Conservation (phyloP, 2,329 filamentous ascomycete genomes). For the Aspergillus sp. region DNA sequence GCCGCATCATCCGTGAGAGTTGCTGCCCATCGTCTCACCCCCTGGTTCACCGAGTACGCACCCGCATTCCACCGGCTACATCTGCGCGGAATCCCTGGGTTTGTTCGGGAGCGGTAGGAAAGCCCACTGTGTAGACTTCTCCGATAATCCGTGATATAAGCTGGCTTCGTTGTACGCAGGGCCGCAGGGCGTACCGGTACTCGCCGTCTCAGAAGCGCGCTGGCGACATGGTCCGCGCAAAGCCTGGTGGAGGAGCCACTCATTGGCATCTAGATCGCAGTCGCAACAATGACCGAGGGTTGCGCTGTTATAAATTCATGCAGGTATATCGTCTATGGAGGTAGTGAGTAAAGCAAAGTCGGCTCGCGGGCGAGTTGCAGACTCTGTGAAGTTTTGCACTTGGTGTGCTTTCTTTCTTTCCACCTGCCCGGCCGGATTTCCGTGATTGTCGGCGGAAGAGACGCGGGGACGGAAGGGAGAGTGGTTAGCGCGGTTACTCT, state of each 20-base stretch:
- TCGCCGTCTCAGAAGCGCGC: slow-evolving; percentile 23
- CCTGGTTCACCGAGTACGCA: neutral
- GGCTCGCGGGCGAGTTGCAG: neutral
- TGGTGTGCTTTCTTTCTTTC: neutral
- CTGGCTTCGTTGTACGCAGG: slow-evolving; percentile 17
- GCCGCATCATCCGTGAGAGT: slow-evolving; percentile 4
- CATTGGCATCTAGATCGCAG: slow-evolving; percentile 20
- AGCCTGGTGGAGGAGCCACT: slow-evolving; percentile 31
- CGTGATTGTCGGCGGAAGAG: slow-evolving; percentile 10
- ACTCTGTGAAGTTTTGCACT: too few relatives aligned
- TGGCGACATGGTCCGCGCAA: slow-evolving; percentile 29
- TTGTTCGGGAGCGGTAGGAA: neutral
- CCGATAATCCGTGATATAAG: slow-evolving; percentile 20
- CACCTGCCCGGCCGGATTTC: slow-evolving; percentile 9
- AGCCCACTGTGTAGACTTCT: slow-evolving; percentile 15
- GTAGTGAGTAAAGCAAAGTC: neutral
- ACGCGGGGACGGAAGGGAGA: slow-evolving; percentile 10
- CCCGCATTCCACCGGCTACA: slow-evolving; percentile 1
- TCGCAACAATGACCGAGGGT: neutral
- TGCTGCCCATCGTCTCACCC: slow-evolving; percentile 20
- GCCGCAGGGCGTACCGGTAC: slow-evolving; percentile 20
- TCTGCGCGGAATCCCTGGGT: neutral
- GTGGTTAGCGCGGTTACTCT: neutral
- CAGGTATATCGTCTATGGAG: neutral
- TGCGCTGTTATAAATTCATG: neutral